phyloP scores from a whole-genome alignment of 2,329 filamentous ascomycete genomes.

The Alternaria burnsii region DNA sequence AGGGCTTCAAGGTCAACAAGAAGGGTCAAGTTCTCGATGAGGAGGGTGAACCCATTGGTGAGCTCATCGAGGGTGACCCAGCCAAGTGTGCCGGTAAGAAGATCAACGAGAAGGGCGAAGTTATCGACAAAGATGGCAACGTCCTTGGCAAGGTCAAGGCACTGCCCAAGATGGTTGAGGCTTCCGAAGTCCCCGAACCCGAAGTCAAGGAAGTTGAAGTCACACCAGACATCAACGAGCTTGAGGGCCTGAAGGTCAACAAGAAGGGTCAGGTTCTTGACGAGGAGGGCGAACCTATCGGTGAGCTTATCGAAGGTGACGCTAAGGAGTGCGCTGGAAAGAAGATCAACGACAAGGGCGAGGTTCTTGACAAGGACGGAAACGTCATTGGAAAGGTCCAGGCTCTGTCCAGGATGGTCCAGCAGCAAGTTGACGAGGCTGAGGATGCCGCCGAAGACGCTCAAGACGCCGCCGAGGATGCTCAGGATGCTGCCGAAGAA shows the following conservation, averaged over 20 bases:
- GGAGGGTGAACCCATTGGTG: constrained; percentile 63
- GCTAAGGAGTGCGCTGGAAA: constrained; percentile 70
- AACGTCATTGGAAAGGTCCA: constrained; percentile 70
- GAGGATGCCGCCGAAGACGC: constrained; percentile 37
- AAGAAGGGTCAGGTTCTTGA: constrained; percentile 65
- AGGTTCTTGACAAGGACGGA: constrained; percentile 70
- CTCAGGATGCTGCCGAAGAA: constrained; percentile 42
- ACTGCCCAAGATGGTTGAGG: constrained; percentile 54
- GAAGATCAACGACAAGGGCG: constrained; percentile 70
- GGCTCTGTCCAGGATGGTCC: constrained; percentile 57
- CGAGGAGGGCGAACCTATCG: constrained; percentile 63
- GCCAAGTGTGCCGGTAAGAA: constrained; percentile 72
- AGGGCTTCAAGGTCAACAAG: constrained; percentile 67
- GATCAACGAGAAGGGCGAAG: constrained; percentile 70
- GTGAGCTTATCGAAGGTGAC: constrained; percentile 65
- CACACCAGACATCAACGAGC: constrained; percentile 56
- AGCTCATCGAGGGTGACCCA: constrained; percentile 65
- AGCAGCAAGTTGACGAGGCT: constrained; percentile 46
- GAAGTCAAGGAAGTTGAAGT: constrained; percentile 53
- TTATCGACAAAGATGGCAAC: constrained; percentile 70
- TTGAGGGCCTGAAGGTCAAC: constrained; percentile 66
- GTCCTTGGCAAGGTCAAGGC: constrained; percentile 68
- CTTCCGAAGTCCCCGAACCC: constrained; percentile 29
- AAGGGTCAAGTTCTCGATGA: constrained; percentile 63
- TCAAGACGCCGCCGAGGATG: constrained; percentile 31